A percentile compares a stretch with the other conserved stretches of the same genome.
Evolutionary conservation across 2,329 filamentous ascomycete species (phyloP).

Genomic region (Chaetomiaceae sp.): DNA sequence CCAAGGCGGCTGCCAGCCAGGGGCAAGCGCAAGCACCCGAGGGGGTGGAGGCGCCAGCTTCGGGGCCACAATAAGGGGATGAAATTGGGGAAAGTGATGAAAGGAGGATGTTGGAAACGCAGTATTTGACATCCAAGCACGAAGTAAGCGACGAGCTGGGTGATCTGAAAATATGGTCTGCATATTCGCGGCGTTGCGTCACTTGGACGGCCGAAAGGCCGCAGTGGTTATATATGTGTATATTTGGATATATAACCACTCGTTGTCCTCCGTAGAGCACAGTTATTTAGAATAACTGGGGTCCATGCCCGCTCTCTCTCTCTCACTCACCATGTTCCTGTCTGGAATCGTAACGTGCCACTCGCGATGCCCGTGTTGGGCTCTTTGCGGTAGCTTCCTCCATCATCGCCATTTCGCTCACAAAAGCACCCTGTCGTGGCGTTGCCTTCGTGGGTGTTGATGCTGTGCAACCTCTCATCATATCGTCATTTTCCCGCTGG

Average conservation of each 20-base stretch:
- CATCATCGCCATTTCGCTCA: no score
- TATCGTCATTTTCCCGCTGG: no score
- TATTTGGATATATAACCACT: no score
- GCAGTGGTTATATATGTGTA: neutral
- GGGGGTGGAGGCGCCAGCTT: neutral
- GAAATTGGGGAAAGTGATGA: neutral
- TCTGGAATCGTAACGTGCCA: neutral
- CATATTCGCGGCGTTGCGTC: slow-evolving; percentile 7
- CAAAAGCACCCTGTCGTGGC: no score
- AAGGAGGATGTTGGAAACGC: no score
- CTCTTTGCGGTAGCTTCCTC: no score
- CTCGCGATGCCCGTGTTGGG: no score
- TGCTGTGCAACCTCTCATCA: no score
- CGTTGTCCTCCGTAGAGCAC: neutral
- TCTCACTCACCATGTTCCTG: no score
- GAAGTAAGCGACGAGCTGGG: neutral
- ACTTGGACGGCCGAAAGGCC: neutral
- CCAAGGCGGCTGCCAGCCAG: slow-evolving; percentile 17
- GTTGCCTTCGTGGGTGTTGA: no score
- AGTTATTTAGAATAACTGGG: neutral
- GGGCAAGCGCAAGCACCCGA: neutral
- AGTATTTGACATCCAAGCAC: no score
- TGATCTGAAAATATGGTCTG: neutral
- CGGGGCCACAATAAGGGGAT: slow-evolving; percentile 33
- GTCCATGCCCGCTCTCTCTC: neutral